Base-by-base conservation (phyloP, 495 filamentous ascomycete species). In the Penicillium canescens region DNA sequence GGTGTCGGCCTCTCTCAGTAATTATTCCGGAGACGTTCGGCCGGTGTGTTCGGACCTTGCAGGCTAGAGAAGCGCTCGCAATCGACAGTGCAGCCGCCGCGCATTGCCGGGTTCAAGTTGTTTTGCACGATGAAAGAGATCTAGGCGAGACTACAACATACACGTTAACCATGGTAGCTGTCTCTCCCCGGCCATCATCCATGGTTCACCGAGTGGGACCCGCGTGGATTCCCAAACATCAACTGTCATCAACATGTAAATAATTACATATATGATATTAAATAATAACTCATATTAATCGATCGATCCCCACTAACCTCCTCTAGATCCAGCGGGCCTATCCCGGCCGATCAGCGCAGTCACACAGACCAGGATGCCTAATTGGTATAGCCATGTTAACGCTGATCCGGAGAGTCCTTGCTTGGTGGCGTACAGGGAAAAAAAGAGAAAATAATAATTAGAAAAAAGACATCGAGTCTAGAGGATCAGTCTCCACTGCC, bases 321-420 rank as follows among this genome's bases (percentile, higher is more conserved):
- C 23, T 28, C 37, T 6, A 18, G 53, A 55, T 54, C 35, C 52
- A 55, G 56, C 56, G 52, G 52, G 56, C 56, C 51, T 59, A 59
- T 59, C 59, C 55, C 59, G 53, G 54, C 24, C 55, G 62, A 65
- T 65, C 62, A 65, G 59, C 61, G 46, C 47, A 14, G 62, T 65
- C 62, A 65, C 62, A 65, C 62, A 65, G 59, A 65, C 62, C 59
- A 65, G 62, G 59, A 62, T 65, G 52, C 55, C 59, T 47, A 64
- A 57, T 51, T 61, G 36, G 54, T 58, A 65, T 31, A 14, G 36
- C 13, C 14, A 38, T 42, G 40, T 51, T 37, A 12, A 37, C 43
- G 45, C 23, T 51, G 42, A 38, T 46, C 41, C 36, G 43, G 38
- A 38, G 18, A 31, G 51, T 63, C 63, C 63, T 66, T 66, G 57